Base-by-base conservation (phyloP, 371 early-diverging fungal species). In the Haplosporangium sp. region DNA sequence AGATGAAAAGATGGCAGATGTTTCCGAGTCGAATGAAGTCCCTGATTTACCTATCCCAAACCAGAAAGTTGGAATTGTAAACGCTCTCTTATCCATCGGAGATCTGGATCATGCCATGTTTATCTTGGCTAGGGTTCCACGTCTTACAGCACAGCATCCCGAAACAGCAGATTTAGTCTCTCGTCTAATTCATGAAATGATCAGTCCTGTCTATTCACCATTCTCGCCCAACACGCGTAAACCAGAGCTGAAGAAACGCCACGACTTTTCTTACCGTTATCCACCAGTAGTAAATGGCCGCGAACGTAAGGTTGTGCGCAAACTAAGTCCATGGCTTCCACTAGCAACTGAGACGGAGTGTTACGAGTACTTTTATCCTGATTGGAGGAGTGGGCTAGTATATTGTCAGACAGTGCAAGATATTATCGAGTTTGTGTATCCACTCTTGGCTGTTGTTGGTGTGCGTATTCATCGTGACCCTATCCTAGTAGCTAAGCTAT, bases 81-180 rank as follows among this genome's bases (percentile, higher is more conserved):
- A 83, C 27, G 92, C 93, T 6, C 83, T 94, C 10, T 48, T 94
- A 0, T 86, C 89, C 5, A 85, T 94, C 6, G 95, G 96, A 0
- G 93, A 91, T 61, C 45, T 93, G 4, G 71, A 74, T 4, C 84
- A 89, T 45, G 92, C 92, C 10, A 73, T 86, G 44, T 67, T 82
- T 17, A 83, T 93, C 7, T 62, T 93, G 17, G 82, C 87, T 7
- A 82, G 88, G 34, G 85, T 89, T 20, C 90, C 91, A 4, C 83
- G 86, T n/a, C 42, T 95, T 2, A 69, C 86, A 20, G 86, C 88
- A n/a, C 73, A 89, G 50, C 74, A 91, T 45, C 91, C 92, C 13
- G 90, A 89, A 9, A 82, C 93, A 8, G 89, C 88, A 1, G 87
- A 90, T 42, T 78, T 88, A 62, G 78, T 95, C 15, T 89, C 88